Evolutionary conservation across 768 basidiomycete genomes (phyloP).

Genomic region (Tephrocybe rancida): DNA sequence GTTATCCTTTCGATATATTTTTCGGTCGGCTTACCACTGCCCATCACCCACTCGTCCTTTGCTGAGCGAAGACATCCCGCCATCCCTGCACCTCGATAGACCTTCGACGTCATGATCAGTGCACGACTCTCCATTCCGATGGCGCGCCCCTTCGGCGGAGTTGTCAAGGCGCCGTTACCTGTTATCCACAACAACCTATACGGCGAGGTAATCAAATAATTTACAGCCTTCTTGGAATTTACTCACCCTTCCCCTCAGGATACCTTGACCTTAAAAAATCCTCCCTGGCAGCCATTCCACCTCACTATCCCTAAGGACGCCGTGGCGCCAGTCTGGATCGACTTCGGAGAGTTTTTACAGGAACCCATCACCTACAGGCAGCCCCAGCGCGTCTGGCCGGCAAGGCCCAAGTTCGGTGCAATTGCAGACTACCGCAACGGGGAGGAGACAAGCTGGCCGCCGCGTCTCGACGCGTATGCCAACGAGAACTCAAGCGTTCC

Average conservation of each 20-base stretch:
- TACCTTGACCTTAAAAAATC: not conserved
- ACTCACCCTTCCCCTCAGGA: not conserved
- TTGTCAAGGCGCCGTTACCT: not conserved
- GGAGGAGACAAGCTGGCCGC: not conserved
- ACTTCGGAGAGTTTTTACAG: not conserved
- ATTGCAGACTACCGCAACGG: constrained; percentile 1
- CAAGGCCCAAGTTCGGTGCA: not conserved
- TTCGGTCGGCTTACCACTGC: not conserved
- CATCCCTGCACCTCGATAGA: not conserved
- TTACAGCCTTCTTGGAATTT: not conserved
- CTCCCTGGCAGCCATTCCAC: constrained; percentile 1
- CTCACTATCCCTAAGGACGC: not conserved
- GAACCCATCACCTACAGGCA: not conserved
- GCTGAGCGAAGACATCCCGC: constrained; percentile 4
- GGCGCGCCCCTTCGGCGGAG: not conserved
- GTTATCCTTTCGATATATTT: not conserved
- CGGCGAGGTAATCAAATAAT: not conserved
- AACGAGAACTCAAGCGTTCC: not conserved
- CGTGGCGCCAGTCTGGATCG: not conserved
- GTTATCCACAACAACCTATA: not conserved
- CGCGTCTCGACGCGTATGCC: not conserved
- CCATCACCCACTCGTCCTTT: not conserved
- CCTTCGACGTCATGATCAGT: not conserved
- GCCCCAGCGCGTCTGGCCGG: not conserved
- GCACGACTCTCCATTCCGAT: not conserved